phyloP scores from a whole-genome alignment of 306 rosid genomes.

The Hylodesmum podocarpum region DNA sequence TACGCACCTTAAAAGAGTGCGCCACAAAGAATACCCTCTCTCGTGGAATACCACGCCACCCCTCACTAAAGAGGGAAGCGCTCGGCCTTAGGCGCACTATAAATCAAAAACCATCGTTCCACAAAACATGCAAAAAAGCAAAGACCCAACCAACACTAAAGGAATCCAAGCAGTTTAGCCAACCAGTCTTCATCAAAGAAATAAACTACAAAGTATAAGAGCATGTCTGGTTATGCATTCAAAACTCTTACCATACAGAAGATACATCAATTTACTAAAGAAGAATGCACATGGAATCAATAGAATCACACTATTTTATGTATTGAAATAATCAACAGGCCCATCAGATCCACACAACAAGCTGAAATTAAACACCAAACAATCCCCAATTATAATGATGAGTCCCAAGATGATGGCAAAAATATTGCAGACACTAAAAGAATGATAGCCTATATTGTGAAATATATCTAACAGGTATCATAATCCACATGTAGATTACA shows the following conservation, averaged over 20 bases:
- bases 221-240: too few relatives aligned
- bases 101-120: not conserved
- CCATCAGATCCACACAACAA: not conserved
- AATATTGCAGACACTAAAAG: not conserved
- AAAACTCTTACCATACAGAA: too few relatives aligned
- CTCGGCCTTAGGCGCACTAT: constrained; percentile 37
- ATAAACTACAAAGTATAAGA: too few relatives aligned
- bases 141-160: not conserved
- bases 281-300: too few relatives aligned
- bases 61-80: constrained; percentile 42
- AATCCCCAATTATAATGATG: not conserved
- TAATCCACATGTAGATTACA: not conserved
- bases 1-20: constrained; percentile 29
- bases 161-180: not conserved
- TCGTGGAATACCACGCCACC: constrained; percentile 48
- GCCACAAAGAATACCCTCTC: constrained; percentile 37
- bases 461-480: not conserved
- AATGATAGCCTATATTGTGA: not conserved
- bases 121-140: not conserved
- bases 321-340: not conserved
- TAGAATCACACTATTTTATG: too few relatives aligned
- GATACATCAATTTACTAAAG: too few relatives aligned
- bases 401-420: not conserved
- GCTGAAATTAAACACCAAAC: not conserved
- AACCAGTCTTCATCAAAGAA: not conserved